Evolutionary conservation across 495 filamentous ascomycete species (phyloP).

Genomic region (Podospora anserina): DNA sequence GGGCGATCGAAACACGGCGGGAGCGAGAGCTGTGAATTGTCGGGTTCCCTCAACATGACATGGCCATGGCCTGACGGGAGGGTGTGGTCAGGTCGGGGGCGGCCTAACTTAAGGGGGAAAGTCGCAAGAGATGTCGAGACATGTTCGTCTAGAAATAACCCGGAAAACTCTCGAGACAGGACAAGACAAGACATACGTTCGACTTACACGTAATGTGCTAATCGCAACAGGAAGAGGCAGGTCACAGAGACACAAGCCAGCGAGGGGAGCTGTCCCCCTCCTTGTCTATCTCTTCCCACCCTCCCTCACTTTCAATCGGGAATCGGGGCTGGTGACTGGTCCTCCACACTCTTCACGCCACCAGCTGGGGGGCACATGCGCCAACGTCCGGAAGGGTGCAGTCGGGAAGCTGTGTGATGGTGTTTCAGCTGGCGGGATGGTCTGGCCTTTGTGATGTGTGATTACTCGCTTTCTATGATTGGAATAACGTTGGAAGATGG

Average conservation of each 20-base stretch:
- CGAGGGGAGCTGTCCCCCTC: not conserved
- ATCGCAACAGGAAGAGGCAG: slow-evolving; percentile 6
- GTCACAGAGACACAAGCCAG: slow-evolving; percentile 2
- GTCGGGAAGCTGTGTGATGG: not conserved
- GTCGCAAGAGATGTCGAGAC: not conserved
- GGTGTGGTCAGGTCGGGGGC: not conserved
- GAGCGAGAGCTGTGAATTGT: slow-evolving; percentile 8
- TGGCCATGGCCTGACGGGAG: not conserved
- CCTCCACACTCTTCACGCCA: not conserved
- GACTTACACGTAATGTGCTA: slow-evolving; percentile 14
- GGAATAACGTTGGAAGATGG: not conserved
- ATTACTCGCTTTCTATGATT: not conserved
- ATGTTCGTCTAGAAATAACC: not conserved
- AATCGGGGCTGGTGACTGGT: not conserved
- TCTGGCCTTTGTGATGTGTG: not conserved
- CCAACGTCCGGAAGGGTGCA: not conserved
- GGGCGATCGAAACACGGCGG: slow-evolving; percentile 10
- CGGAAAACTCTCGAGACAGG: not conserved
- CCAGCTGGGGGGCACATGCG: not conserved
- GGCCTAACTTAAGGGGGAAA: not conserved
- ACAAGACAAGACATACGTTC: not conserved
- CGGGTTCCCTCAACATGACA: not conserved
- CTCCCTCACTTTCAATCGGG: not conserved
- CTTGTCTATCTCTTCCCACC: not conserved
- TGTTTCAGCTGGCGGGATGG: not conserved